Conservation (phyloP, 768 basidiomycete genomes). For the Hysterangium stoloniferum region DNA sequence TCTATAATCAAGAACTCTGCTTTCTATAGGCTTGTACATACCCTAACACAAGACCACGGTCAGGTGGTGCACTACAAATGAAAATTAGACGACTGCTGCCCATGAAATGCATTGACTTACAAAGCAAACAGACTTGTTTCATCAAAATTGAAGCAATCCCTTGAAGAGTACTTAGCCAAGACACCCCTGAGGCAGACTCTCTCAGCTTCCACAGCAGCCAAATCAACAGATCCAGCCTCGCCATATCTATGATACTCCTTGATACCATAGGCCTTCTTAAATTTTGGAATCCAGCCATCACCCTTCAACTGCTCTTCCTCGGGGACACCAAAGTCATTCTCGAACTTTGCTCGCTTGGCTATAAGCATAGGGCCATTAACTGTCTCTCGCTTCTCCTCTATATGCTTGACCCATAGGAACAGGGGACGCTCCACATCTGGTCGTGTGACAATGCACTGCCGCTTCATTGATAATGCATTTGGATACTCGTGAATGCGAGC, state of each 20-base stretch:
- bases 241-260: slow-evolving; percentile 17
- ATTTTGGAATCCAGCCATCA: slow-evolving; percentile 20
- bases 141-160: no score
- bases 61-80: no score
- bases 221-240: slow-evolving; percentile 24
- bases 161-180: no score
- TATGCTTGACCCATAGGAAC: slow-evolving; percentile 24
- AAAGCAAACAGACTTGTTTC: no score
- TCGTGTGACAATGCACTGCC: slow-evolving; percentile 23
- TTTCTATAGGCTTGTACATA: no score
- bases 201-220: no score
- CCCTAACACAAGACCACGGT: no score
- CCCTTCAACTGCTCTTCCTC: slow-evolving; percentile 18
- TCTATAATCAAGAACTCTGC: no score
- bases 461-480: slow-evolving; percentile 26
- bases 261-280: slow-evolving; percentile 17
- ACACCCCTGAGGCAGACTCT: no score
- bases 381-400: slow-evolving; percentile 21
- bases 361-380: slow-evolving; percentile 23
- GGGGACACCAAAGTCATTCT: slow-evolving; percentile 23
- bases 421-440: slow-evolving; percentile 30
- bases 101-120: no score
- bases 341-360: slow-evolving; percentile 20
- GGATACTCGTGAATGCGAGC: no score
- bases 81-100: no score